Percentiles rank a stretch among this genome's conserved stretches.
Evolutionary conservation across 257 asterid genomes (phyloP).

Genomic region (Solanum piurae): DNA sequence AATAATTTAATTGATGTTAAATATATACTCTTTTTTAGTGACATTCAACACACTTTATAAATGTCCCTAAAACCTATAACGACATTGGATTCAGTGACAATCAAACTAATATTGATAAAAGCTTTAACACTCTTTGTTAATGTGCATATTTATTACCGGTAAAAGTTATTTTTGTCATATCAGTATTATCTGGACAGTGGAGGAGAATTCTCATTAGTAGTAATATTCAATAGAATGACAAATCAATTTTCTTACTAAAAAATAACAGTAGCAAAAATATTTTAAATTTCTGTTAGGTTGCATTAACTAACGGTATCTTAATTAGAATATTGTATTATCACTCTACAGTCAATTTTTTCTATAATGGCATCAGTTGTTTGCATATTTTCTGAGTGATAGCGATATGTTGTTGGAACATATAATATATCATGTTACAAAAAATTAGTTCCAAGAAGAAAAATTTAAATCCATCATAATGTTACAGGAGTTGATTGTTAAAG

Average conservation of each 20-base stretch:
- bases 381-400: not conserved
- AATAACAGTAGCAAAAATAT: not conserved
- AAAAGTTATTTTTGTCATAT: too few relatives aligned
- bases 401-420: not conserved
- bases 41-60: too few relatives aligned
- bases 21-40: not conserved
- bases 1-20: too few relatives aligned
- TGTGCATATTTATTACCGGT: accelerated
- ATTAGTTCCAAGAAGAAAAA: not conserved
- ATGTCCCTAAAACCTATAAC: too few relatives aligned
- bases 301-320: not conserved
- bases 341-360: not conserved
- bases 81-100: not conserved
- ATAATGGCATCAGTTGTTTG: not conserved
- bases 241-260: not conserved
- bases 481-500: not conserved
- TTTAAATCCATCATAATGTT: not conserved
- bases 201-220: not conserved
- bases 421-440: not conserved
- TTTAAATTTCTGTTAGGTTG: not conserved
- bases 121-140: too few relatives aligned
- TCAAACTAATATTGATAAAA: too few relatives aligned
- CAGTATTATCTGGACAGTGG: not conserved
- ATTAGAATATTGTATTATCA: not conserved
- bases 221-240: not conserved